A percentile compares a stretch with the other conserved stretches of the same genome.
These are phyloP conservation scores for Panicum miliaceum DNA, from an alignment of 176 grass and related monocot species.

Conservation along the genomic window DNA sequence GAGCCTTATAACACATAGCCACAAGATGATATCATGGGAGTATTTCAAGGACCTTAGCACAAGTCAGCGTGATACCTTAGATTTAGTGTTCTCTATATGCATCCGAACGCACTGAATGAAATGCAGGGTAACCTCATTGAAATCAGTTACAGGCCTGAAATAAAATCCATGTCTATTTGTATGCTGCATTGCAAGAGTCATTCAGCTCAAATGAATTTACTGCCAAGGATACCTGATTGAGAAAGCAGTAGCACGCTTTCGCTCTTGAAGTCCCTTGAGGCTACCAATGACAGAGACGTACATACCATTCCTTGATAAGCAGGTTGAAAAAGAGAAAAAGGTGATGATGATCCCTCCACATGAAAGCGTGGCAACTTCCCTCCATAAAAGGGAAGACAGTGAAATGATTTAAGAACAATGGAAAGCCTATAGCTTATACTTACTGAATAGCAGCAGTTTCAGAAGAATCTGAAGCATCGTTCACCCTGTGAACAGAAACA, in stretches of 20 bases:
- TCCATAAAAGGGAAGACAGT: neutral
- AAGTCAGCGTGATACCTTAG: constrained; percentile 57
- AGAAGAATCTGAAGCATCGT: constrained; percentile 75
- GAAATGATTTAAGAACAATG: constrained; percentile 25
- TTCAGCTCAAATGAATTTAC: constrained; percentile 13
- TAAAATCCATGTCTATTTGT: constrained; percentile 4
- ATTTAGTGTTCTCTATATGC: constrained; percentile 79
- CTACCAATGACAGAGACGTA: constrained; percentile 76
- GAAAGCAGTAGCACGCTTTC: constrained; percentile 81
- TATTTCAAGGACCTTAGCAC: neutral
- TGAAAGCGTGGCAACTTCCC: neutral
- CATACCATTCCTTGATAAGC: constrained; percentile 80
- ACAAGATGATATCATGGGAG: neutral
- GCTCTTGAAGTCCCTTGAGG: constrained; percentile 86
- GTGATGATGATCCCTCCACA: neutral
- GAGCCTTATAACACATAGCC: neutral
- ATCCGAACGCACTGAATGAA: constrained; percentile 86
- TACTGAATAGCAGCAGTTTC: constrained; percentile 88
- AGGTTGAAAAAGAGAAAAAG: neutral
- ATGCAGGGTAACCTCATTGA: constrained; percentile 78
- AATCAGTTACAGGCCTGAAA: constrained; percentile 79
- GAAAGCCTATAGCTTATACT: constrained; percentile 12
- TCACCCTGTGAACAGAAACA: constrained; percentile 65
- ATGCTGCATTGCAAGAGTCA: neutral
- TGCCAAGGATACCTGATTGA: constrained; percentile 54